A percentile compares a stretch with the other conserved stretches of the same genome.
Evolutionary conservation across 2,329 filamentous ascomycete species (phyloP).

Genomic region (Truncatella angustata): DNA sequence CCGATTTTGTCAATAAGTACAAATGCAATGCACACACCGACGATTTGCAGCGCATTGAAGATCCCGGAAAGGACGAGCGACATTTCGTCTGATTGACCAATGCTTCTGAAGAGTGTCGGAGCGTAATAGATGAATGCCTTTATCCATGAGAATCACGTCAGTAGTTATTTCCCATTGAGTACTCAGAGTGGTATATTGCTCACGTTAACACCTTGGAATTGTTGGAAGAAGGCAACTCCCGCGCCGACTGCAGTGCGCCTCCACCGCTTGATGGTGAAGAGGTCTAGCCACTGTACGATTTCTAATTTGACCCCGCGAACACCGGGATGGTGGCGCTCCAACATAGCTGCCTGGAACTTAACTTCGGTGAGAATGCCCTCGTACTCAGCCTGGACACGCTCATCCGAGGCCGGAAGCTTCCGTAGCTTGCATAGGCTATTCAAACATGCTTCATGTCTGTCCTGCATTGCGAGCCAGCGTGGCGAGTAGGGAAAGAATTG

Average conservation of each 20-base stretch:
- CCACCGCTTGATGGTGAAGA: constrained; percentile 43
- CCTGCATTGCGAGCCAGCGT: constrained; percentile 40
- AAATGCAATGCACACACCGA: constrained; percentile 47
- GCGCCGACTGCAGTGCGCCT: constrained; percentile 38
- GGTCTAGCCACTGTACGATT: constrained; percentile 42
- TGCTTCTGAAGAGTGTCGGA: constrained; percentile 39
- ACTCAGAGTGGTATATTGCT: not conserved
- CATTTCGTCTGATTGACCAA: constrained; percentile 34
- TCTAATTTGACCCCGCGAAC: constrained; percentile 38
- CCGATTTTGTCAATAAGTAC: constrained; percentile 45
- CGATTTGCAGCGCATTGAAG: constrained; percentile 41
- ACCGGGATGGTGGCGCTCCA: constrained; percentile 34
- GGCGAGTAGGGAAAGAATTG: constrained; percentile 44
- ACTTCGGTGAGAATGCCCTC: constrained; percentile 49
- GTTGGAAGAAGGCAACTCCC: constrained; percentile 42
- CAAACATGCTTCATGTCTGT: constrained; percentile 37
- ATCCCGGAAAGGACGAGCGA: constrained; percentile 38
- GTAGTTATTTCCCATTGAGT: not conserved
- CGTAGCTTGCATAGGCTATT: constrained; percentile 35
- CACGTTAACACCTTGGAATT: constrained; percentile 38
- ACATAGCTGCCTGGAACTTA: constrained; percentile 39
- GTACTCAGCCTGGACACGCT: constrained; percentile 44
- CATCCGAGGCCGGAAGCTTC: constrained; percentile 38
- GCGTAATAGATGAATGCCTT: constrained; percentile 44
- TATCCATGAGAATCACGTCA: not conserved